Base-by-base conservation (phyloP, 345 rosid species). In the Mallotus nudiflorus region DNA sequence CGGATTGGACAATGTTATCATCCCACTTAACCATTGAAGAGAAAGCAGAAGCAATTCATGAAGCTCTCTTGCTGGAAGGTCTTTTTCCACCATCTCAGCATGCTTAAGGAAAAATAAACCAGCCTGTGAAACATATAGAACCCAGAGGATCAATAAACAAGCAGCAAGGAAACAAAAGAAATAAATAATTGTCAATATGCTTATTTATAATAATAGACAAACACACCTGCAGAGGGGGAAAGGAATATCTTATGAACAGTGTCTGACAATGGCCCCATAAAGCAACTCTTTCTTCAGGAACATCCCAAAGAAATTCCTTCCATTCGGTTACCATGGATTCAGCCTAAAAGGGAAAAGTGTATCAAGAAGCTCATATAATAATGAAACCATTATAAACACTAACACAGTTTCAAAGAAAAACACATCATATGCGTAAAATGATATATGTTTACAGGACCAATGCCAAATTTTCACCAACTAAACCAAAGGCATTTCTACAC, bases 261-360 rank as follows among this genome's bases (percentile, higher is more conserved):
- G 88, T 87, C 83, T 95, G 99, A 80, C 99, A 95, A 76, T 95
- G 99, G 66, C 89, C 88, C 98, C 99, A 95, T 73, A 95, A 78
- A 67, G 98, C 93, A 78, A 92, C 88, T 85, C 98, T 90, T 82
- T 95, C 99, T 84, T 95, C 99, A 46, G 94, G 94, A 75, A 95
- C 97, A 86, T 95, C 99, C 99, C 99, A 95, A 53, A 95, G 99
- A 82, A 95, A 95, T 78, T 92, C 97, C 81, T 89, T 92, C 99
- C 99, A 95, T 84, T 92, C 99, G 42, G 92, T 95, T 70, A 90
- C 98, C 98, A 95, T 86, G 69, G 98, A 89, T 82, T 95, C 99
- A 65, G 97, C 99, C 99, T 95, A 80, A 70, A 83, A 50, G 19
- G 27, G 64, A 31, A 53, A 72, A 60, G 46, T 42, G 46, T 42